Conservation (phyloP, 2,329 filamentous ascomycete genomes). For the Claviceps humidiphila region DNA sequence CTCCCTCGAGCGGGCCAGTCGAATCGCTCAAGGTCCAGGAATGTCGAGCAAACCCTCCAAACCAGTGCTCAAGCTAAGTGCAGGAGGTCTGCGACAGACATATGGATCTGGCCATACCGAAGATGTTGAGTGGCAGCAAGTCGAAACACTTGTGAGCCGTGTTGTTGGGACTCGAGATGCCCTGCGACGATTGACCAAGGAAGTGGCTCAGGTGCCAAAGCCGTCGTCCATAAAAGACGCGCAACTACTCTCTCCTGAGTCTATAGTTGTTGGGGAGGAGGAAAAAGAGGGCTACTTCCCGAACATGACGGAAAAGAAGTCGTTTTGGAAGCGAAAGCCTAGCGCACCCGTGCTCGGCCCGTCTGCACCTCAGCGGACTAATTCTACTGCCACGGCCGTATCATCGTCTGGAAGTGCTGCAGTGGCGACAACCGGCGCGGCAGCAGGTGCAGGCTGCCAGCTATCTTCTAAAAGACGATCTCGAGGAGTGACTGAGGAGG, state of each 20-base stretch:
- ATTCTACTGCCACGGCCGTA: conserved; percentile 27
- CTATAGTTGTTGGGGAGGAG: conserved; percentile 18
- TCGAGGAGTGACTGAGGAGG: conserved; percentile 31
- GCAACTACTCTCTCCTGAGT: conserved; percentile 28
- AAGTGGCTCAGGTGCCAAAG: conserved; percentile 48
- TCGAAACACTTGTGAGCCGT: conserved; percentile 74
- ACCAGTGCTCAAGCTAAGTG: conserved; percentile 15
- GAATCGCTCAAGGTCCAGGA: conserved; percentile 44
- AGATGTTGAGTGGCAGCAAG: conserved; percentile 73
- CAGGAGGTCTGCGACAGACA: conserved; percentile 13
- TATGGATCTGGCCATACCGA: conserved; percentile 38
- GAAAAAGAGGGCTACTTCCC: conserved; percentile 40
- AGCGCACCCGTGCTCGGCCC: conserved; percentile 37
- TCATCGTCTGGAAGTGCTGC: conserved; percentile 26
- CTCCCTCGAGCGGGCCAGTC: conserved; percentile 72
- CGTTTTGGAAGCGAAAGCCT: conserved; percentile 89
- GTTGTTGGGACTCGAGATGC: conserved; percentile 83
- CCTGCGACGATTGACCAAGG: conserved; percentile 71
- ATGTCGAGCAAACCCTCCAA: conserved; percentile 14
- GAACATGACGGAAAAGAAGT: conserved; percentile 42
- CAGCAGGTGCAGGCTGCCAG: conserved; percentile 17
- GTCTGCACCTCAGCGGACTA: conserved; percentile 24
- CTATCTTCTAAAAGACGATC: conserved; percentile 21
- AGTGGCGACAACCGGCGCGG: conserved; percentile 15
- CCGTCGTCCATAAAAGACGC: conserved; percentile 9